phyloP scores from a whole-genome alignment of 2,329 filamentous ascomycete genomes.

The Ophiostoma novo-ulmi region DNA sequence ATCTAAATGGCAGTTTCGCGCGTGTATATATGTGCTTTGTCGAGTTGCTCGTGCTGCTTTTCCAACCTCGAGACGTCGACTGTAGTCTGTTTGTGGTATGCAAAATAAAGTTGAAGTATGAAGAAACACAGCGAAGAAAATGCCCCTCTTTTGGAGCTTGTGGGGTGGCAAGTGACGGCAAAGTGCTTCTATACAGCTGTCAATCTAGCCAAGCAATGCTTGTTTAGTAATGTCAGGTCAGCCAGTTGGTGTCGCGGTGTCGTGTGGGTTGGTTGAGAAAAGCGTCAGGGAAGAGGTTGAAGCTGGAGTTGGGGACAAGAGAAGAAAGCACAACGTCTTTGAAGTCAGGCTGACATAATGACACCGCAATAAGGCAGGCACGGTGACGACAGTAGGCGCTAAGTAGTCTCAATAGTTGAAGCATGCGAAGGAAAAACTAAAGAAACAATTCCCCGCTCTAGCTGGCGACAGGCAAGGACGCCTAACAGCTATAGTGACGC shows the following conservation, averaged over 20 bases:
- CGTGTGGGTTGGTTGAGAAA: neutral
- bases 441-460: neutral
- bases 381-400: neutral
- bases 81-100: neutral
- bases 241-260: neutral
- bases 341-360: neutral
- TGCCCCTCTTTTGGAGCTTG: constrained; percentile 14
- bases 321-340: neutral
- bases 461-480: neutral
- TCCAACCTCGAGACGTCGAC: neutral
- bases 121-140: constrained; percentile 1
- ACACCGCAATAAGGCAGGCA: neutral
- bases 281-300: neutral
- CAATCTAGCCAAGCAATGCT: neutral
- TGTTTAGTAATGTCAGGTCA: neutral
- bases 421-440: neutral
- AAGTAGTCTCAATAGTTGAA: neutral
- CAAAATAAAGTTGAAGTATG: neutral
- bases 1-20: too few species aligned
- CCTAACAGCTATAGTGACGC: constrained; percentile 1
- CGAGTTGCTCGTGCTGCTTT: neutral
- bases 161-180: neutral
- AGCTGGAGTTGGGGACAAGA: neutral
- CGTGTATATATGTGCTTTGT: neutral
- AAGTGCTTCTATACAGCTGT: too few species aligned